phyloP scores from a whole-genome alignment of 257 asterid genomes.

The Solanum pinnatisectum region DNA sequence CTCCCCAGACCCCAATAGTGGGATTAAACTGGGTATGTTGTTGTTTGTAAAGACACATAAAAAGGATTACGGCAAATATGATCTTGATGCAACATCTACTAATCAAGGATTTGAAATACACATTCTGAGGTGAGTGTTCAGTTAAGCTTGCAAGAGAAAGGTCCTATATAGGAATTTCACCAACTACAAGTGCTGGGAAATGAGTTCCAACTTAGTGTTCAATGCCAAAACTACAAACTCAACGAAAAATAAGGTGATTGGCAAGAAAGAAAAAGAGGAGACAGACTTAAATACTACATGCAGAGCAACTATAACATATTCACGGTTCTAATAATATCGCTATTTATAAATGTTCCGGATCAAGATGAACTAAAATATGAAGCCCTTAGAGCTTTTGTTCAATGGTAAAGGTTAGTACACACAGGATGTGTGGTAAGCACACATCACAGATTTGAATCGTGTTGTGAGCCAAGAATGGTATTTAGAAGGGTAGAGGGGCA shows the following conservation, averaged over 20 bases:
- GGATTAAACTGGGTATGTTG: not conserved
- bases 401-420: not conserved
- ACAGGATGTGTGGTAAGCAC: not conserved
- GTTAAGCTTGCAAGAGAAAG: not conserved
- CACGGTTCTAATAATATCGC: not conserved
- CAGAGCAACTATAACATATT: not conserved
- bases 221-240: not conserved
- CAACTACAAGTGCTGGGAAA: not conserved
- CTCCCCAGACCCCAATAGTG: not conserved
- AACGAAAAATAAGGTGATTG: not conserved
- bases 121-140: not conserved
- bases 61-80: not conserved
- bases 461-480: not conserved
- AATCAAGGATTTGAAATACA: not conserved
- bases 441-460: not conserved
- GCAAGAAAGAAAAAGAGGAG: not conserved
- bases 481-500: not conserved
- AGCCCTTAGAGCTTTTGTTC: not conserved
- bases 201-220: not conserved
- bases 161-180: not conserved
- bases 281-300: not conserved
- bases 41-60: not conserved
- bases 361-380: not conserved
- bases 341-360: not conserved
- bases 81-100: not conserved